Base-by-base conservation (phyloP, 2,329 filamentous ascomycete genomes). In the Hymenotorrendiella dingleyae region DNA sequence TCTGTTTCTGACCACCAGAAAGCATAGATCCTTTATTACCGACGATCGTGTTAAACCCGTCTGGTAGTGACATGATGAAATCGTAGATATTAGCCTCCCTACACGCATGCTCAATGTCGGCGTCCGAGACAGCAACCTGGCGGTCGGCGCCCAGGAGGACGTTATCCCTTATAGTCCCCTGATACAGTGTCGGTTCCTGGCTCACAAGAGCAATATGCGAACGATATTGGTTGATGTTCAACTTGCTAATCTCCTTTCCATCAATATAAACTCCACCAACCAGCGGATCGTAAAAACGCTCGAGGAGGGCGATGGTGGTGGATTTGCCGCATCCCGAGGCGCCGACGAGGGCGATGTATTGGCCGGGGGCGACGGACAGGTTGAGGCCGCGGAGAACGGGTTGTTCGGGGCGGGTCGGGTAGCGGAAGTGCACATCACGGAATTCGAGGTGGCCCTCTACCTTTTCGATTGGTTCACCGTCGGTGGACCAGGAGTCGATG, bases 141-240 rank as follows among this genome's bases (percentile, higher is more conserved):
- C 73, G 68, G 6, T 84, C 69, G 28, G 80, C 79, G 9, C 89
- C 88, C 2, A 97, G 76, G 4, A 94, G 67, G 49, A 97, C 88
- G 61, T 97, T 97, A 24, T 97, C 90, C 52, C 76, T 78, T 57
- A 98, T 87, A 0, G 84, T 90, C 32, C 91, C 93, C 63, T 94
- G 89, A 66, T 96, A 98, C 0, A 98, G 69, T 0, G 91, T 95
- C 0, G 93, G 91, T 62, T 97, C 93, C 61, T 97, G 93, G 24
- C 84, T 89, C 11, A 98, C 91, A 8, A 98, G 81, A 0, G 91
- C 84, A 50, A 97, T 77, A 62, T 82, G 79, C 14, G 76, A 81
- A 40, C 93, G 83, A 67, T 96, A 96, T 42, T 90, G 80, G 64
- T 86, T 89, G 58, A 95, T 72, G 57, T 94, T 91, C 36, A 96